These are phyloP conservation scores for carrot (Daucus carota) DNA, from an alignment of 129 eudicot genomes.

Conservation along the genomic window DNA sequence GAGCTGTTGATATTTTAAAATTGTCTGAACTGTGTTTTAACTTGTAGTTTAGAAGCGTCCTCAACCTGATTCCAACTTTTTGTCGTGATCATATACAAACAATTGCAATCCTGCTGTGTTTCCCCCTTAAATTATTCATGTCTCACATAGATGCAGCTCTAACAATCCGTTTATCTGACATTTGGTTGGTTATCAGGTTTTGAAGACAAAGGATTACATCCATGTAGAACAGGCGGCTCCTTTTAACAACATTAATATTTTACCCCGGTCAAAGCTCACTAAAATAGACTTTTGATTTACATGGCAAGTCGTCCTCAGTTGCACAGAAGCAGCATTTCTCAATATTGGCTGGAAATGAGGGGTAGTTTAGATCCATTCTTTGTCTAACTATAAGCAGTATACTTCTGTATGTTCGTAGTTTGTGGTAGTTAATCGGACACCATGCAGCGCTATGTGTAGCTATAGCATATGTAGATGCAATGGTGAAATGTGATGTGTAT, in stretches of 20 bases:
- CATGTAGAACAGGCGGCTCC: slow-evolving; percentile 67
- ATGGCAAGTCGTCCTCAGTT: slow-evolving; percentile 7
- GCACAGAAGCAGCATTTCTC: not conserved
- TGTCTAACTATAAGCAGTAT: slow-evolving; percentile 15
- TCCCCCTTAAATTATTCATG: not conserved
- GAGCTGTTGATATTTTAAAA: not conserved
- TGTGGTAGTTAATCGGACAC: slow-evolving; percentile 24
- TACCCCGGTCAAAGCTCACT: slow-evolving; percentile 61
- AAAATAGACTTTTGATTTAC: slow-evolving; percentile 53
- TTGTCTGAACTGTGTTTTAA: not conserved
- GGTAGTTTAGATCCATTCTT: slow-evolving; percentile 30
- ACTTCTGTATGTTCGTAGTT: slow-evolving; percentile 3
- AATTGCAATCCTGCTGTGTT: not conserved
- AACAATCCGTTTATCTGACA: not conserved
- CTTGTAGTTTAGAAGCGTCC: not conserved
- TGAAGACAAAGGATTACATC: slow-evolving; percentile 80
- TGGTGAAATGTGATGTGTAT: slow-evolving; percentile 17
- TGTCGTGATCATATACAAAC: not conserved
- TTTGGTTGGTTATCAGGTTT: slow-evolving; percentile 43
- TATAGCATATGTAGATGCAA: slow-evolving; percentile 19
- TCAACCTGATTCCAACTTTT: not conserved
- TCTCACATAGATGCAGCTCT: not conserved
- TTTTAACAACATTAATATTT: slow-evolving; percentile 45
- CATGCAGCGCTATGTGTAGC: not conserved
- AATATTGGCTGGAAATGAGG: slow-evolving; percentile 18